Percentiles rank a stretch among this genome's conserved stretches.
Evolutionary conservation across 2,329 filamentous ascomycete genomes (phyloP).

Genomic region (Fusarium udum): DNA sequence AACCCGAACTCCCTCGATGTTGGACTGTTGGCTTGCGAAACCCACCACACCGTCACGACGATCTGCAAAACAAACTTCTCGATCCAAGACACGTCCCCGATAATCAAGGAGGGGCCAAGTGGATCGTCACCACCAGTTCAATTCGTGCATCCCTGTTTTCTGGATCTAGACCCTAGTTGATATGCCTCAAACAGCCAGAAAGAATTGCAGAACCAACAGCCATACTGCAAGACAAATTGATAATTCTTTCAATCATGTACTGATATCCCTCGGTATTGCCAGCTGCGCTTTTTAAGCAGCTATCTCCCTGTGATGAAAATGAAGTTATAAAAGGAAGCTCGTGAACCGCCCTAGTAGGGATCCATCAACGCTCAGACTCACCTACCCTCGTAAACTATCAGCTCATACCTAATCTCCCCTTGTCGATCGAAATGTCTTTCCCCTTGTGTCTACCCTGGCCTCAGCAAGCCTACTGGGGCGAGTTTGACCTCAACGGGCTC

Average conservation of each 20-base stretch:
- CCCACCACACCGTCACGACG: slow-evolving; percentile 3
- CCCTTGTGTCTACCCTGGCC: slow-evolving; percentile 34
- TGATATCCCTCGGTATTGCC: background rate
- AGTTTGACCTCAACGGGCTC: slow-evolving; percentile 38
- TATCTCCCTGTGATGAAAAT: background rate
- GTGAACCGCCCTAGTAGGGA: slow-evolving; percentile 7
- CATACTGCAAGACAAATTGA: background rate
- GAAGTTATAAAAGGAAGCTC: slow-evolving; percentile 21
- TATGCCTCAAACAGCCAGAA: slow-evolving; percentile 6
- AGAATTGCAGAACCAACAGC: background rate
- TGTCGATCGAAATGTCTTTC: slow-evolving; percentile 37
- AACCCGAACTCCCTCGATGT: background rate
- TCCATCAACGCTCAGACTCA: slow-evolving; percentile 33
- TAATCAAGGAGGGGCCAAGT: background rate
- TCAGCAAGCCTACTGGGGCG: slow-evolving; percentile 34
- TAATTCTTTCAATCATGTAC: background rate
- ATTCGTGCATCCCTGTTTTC: slow-evolving; percentile 14
- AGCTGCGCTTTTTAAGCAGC: slow-evolving; percentile 8
- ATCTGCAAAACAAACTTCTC: background rate
- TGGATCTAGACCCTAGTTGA: background rate
- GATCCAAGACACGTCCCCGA: background rate
- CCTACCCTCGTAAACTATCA: slow-evolving; percentile 2
- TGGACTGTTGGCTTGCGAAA: background rate
- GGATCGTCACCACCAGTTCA: background rate
- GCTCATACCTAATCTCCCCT: slow-evolving; percentile 12